Percentiles rank a stretch among this genome's conserved stretches.
Evolutionary conservation across 176 grass and related monocot genomes (phyloP).

Genomic region (Aegilops longissima): DNA sequence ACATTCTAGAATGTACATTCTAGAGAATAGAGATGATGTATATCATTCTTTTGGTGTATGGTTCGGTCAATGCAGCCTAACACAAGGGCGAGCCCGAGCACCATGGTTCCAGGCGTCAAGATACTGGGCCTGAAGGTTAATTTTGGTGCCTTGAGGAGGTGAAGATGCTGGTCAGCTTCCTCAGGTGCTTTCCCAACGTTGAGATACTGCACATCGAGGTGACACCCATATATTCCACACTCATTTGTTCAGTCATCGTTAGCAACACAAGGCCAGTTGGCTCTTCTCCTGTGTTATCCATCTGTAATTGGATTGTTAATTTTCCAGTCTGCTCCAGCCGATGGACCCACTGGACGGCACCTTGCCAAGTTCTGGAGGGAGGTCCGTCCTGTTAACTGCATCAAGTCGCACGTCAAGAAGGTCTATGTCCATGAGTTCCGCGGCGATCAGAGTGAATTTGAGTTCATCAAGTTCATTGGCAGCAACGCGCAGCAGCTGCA

Average conservation of each 20-base stretch:
- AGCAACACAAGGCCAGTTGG: background rate
- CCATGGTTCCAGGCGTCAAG: slow-evolving; percentile 12
- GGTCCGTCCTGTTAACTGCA: background rate
- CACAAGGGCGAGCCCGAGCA: background rate
- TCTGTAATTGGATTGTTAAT: background rate
- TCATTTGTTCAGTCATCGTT: background rate
- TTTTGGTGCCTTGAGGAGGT: background rate
- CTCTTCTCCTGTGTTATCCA: background rate
- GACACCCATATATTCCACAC: background rate
- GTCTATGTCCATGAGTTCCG: background rate
- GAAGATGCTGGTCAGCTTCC: slow-evolving; percentile 24
- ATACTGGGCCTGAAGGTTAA: slow-evolving; percentile 13
- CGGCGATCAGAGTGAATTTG: background rate
- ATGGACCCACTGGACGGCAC: background rate
- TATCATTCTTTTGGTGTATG: background rate
- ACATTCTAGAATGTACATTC: too few species aligned
- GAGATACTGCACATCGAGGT: slow-evolving; percentile 22
- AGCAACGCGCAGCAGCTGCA: background rate
- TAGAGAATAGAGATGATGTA: background rate
- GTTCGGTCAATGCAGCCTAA: background rate
- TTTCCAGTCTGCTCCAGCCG: slow-evolving; percentile 2
- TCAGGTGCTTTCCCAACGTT: slow-evolving; percentile 40
- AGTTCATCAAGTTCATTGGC: slow-evolving; percentile 16
- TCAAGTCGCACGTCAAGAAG: background rate
- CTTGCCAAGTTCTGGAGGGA: slow-evolving; percentile 14